Conservation (phyloP, 164 flowering plant species). For the Vitis rupestris region DNA sequence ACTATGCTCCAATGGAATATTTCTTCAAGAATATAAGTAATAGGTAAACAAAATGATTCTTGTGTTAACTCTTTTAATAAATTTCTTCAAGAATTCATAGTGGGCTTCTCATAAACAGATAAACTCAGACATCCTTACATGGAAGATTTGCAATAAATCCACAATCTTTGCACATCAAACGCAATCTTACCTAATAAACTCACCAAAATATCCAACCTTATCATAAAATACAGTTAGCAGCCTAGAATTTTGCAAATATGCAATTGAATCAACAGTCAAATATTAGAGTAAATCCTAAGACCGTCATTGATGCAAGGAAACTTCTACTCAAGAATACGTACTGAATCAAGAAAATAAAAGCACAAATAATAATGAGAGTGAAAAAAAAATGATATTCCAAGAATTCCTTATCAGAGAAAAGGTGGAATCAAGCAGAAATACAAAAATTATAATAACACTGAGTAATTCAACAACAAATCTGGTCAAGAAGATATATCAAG, state of each 20-base stretch:
- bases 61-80: not conserved
- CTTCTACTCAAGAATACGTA: not conserved
- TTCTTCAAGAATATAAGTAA: not conserved
- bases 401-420: too few relatives aligned
- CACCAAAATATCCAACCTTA: not conserved
- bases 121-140: not conserved
- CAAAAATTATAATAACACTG: too few relatives aligned
- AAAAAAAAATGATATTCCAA: too few relatives aligned
- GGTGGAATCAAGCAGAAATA: too few relatives aligned
- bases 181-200: too few relatives aligned
- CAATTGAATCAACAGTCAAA: not conserved
- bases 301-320: not conserved
- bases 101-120: not conserved
- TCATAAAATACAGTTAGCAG: not conserved
- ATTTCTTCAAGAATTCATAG: not conserved
- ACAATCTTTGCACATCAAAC: too few relatives aligned
- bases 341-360: too few relatives aligned
- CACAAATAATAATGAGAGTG: too few relatives aligned
- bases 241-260: not conserved
- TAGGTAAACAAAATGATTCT: not conserved
- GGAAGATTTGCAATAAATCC: too few relatives aligned
- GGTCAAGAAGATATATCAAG: not conserved
- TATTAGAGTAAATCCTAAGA: not conserved
- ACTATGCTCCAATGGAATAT: not conserved
- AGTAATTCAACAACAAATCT: not conserved